Base-by-base conservation (phyloP, 2,329 filamentous ascomycete species). In the Mycosphaerelloides madeirae region DNA sequence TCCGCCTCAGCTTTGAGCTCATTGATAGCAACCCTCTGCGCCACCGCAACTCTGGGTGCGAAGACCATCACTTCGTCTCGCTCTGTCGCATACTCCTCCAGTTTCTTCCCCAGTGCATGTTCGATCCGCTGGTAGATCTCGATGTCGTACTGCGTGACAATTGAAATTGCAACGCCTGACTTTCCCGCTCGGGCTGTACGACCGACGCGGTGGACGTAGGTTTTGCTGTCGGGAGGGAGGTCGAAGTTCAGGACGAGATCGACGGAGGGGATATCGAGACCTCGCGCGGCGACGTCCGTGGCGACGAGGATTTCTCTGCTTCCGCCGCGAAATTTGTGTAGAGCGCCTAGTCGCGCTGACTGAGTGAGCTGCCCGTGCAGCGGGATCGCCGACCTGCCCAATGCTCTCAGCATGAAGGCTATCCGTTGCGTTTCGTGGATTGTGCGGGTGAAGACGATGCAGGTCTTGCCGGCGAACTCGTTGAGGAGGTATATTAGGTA, bases 291-390 rank as follows among this genome's bases (percentile, higher is more conserved):
- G n/a, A 96, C 87, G 64, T 96, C 90, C 0, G 90, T 96, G 9
- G 89, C 89, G 3, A 96, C 85, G 3, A 98, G 78, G 31, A 98
- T 91, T 54, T 94, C 81, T 32, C 89, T 77, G n/a, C 78, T 80
- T 6, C 83, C 81, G 3, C 84, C 75, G 43, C 85, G 83, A 75
- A 98, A 97, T 65, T 97, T 97, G 64, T 85, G 87, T 7, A 98
- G 74, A 0, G 93, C 87, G 6, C 88, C 90, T 1, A 97, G 72
- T 55, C 93, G 87, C 13, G 87, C 78, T 1, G 86, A 87, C 65
- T 98, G 93, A 1, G 83, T 89, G 39, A 98, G 79, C 62, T 95
- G 87, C 7, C 91, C 93, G 67, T 98, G 91, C 0, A 98, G 77
- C 0, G 93, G 91, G 48, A 97, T 93, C 3, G 90, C 91, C 31